Conservation (phyloP, 2,329 filamentous ascomycete genomes). For the Colletotrichum godetiae region DNA sequence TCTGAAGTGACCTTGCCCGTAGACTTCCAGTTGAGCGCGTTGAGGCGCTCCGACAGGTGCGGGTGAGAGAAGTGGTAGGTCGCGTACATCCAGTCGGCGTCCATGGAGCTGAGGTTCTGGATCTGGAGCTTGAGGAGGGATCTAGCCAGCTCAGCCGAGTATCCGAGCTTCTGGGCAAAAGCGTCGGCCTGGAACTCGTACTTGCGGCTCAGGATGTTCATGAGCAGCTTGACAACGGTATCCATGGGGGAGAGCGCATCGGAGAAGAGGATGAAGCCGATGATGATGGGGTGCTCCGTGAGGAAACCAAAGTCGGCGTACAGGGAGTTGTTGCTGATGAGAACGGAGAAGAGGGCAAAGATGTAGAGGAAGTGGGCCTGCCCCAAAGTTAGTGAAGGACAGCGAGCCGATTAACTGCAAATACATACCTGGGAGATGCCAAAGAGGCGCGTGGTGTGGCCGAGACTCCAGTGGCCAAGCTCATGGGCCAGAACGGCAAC, state of each 20-base stretch:
- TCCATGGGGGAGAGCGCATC: conserved; percentile 96
- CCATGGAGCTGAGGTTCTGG: conserved; percentile 98
- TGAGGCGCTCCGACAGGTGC: conserved; percentile 91
- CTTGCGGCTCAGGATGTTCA: conserved; percentile 94
- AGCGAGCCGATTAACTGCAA: neutral
- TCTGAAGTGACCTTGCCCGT: conserved; percentile 56
- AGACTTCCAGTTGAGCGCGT: conserved; percentile 89
- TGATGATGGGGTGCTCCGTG: conserved; percentile 87
- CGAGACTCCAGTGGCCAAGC: conserved; percentile 95
- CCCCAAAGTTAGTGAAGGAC: conserved; percentile 28
- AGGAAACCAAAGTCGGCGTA: conserved; percentile 93
- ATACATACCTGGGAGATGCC: conserved; percentile 80
- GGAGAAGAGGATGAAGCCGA: conserved; percentile 97
- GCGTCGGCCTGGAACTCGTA: conserved; percentile 97
- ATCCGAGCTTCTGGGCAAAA: conserved; percentile 88
- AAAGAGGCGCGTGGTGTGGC: conserved; percentile 93
- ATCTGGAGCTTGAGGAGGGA: conserved; percentile 98
- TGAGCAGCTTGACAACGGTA: conserved; percentile 90
- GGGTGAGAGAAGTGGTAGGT: conserved; percentile 99
- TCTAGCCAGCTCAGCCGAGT: conserved; percentile 82
- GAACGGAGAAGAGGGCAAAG: conserved; percentile 95
- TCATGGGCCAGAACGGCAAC: conserved; percentile 96
- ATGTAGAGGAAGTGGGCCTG: conserved; percentile 96
- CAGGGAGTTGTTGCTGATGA: conserved; percentile 93
- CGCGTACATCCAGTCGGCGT: conserved; percentile 98